Conservation (phyloP, 1,284 basidiomycete species). For the Cutaneotrichosporon cyanovorans region DNA sequence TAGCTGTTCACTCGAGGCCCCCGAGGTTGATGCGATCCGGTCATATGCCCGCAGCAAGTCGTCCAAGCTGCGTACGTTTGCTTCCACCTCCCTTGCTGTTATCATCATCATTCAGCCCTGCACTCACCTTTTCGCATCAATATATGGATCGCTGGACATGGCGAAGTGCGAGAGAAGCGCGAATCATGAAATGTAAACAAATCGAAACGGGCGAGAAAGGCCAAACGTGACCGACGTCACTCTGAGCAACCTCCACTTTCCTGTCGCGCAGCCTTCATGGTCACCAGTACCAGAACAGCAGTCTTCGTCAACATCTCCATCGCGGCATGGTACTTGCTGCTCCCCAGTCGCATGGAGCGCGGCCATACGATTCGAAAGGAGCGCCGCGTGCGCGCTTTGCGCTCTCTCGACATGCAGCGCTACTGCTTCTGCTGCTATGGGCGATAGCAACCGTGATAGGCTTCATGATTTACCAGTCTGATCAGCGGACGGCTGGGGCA, state of each 20-base stretch:
- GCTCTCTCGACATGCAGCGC: too few species aligned
- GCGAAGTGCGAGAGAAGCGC: not conserved
- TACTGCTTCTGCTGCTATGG: conserved; percentile 1
- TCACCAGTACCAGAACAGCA: too few species aligned
- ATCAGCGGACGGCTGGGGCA: conserved; percentile 6
- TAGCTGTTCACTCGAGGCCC: conserved; percentile 1
- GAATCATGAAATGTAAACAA: not conserved
- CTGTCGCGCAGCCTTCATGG: too few species aligned
- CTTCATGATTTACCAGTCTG: conserved; percentile 7
- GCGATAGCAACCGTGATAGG: conserved; percentile 3
- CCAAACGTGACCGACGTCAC: too few species aligned
- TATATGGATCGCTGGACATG: conserved; percentile 41
- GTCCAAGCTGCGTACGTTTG: conserved; percentile 25
- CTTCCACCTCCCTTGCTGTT: conserved; percentile 34
- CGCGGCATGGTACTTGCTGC: too few species aligned
- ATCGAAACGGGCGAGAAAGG: too few species aligned
- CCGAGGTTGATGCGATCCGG: conserved; percentile 11
- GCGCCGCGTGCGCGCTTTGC: too few species aligned
- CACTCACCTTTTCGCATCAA: conserved; percentile 38
- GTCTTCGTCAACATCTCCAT: too few species aligned
- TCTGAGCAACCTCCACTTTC: too few species aligned
- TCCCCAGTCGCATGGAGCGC: too few species aligned
- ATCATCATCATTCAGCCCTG: not conserved
- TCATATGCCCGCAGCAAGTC: conserved; percentile 25
- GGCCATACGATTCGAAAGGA: too few species aligned